These are phyloP conservation scores for Aspergillus incahuasiensis DNA, from an alignment of 495 filamentous ascomycete genomes.

Conservation along the genomic window DNA sequence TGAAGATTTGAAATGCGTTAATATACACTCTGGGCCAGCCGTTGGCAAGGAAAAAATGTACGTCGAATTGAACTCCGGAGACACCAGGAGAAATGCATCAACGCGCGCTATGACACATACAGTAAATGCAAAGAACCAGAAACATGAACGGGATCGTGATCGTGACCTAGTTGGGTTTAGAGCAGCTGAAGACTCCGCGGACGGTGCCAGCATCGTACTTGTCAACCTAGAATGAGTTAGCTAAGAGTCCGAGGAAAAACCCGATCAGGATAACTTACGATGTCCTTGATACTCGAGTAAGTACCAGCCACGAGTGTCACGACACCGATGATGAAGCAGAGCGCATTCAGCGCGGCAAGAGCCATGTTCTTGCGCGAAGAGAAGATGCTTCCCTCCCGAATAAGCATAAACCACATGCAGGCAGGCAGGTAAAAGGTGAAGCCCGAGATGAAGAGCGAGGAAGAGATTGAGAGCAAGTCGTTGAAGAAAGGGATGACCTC, in stretches of 20 bases:
- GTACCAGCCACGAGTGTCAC: slow-evolving; percentile 42
- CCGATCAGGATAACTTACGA: slow-evolving; percentile 37
- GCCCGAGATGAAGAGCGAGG: slow-evolving; percentile 58
- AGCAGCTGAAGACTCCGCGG: slow-evolving; percentile 43
- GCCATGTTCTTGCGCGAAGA: slow-evolving; percentile 27
- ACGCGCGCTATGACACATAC: slow-evolving; percentile 2
- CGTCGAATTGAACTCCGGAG: neutral
- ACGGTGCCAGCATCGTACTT: slow-evolving; percentile 39
- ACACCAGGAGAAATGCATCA: neutral
- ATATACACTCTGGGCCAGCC: slow-evolving; percentile 6
- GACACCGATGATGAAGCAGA: slow-evolving; percentile 26
- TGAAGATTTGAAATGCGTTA: slow-evolving; percentile 2
- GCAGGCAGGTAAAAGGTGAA: slow-evolving; percentile 64
- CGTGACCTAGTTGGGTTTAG: slow-evolving; percentile 7
- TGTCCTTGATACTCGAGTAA: slow-evolving; percentile 52
- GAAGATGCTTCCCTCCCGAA: slow-evolving; percentile 26
- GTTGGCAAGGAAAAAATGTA: slow-evolving; percentile 2
- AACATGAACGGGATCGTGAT: slow-evolving; percentile 6
- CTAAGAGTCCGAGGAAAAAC: neutral
- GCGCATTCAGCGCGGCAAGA: slow-evolving; percentile 21
- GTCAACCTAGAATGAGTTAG: slow-evolving; percentile 26
- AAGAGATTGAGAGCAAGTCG: slow-evolving; percentile 54
- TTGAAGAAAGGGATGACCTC: slow-evolving; percentile 66
- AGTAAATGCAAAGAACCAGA: slow-evolving; percentile 5
- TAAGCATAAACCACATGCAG: slow-evolving; percentile 59